Percentiles rank a stretch among this genome's conserved stretches.
Evolutionary conservation across 495 filamentous ascomycete genomes (phyloP).

Genomic region (Daldinia bambusicola): DNA sequence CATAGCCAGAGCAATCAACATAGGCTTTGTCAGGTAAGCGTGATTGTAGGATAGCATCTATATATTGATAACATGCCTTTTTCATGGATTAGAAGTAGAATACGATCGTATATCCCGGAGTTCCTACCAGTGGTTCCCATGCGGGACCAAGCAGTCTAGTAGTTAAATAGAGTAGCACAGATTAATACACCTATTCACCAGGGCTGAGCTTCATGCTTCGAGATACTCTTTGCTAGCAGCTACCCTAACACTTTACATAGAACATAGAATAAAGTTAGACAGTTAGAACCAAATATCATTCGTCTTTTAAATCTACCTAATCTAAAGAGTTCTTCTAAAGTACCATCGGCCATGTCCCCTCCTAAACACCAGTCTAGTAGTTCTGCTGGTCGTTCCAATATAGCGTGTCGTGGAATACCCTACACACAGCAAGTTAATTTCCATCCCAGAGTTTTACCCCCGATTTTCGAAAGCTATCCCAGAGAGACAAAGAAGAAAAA

Average conservation of each 20-base stretch:
- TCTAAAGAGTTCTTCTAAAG: background rate
- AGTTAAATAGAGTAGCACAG: background rate
- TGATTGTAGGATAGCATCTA: background rate
- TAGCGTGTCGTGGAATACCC: background rate
- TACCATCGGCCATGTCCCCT: background rate
- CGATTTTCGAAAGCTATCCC: background rate
- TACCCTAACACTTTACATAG: background rate
- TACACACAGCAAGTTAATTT: background rate
- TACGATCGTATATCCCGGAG: background rate
- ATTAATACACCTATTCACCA: background rate
- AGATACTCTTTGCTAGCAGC: background rate
- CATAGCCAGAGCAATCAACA: background rate
- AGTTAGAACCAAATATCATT: background rate
- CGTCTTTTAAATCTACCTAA: background rate
- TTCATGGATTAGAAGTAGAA: background rate
- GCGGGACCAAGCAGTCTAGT: background rate
- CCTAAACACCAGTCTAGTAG: background rate
- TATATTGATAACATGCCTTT: background rate
- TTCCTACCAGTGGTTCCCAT: background rate
- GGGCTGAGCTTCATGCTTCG: background rate
- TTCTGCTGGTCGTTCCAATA: conserved; percentile 4
- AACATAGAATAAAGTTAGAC: background rate
- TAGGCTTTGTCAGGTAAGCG: background rate
- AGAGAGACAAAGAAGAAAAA: background rate
- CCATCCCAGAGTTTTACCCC: background rate